Conservation (phyloP, 1,139 yeast genomes). For the Kluyveromyces marxianus region DNA sequence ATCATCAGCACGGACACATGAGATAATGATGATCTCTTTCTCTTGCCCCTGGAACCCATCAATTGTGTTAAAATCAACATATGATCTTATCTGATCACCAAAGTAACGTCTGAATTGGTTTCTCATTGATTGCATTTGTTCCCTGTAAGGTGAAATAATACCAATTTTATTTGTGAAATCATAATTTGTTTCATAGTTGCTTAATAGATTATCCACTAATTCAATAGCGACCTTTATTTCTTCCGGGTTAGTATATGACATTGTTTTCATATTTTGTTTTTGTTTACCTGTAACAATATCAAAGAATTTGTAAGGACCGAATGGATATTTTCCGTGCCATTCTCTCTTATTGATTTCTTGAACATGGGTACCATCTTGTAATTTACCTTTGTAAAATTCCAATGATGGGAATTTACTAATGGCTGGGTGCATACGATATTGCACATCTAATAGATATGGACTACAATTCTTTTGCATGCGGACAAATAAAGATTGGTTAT, state of each 20-base stretch:
- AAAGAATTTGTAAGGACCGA: conserved; percentile 75
- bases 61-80: conserved; percentile 85
- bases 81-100: conserved; percentile 56
- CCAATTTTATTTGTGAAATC: conserved; percentile 73
- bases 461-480: conserved; percentile 73
- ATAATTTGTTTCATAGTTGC: conserved; percentile 39
- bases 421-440: conserved; percentile 95
- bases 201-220: conserved; percentile 50
- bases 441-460: conserved; percentile 75
- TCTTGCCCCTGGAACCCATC: conserved; percentile 99
- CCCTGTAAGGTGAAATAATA: conserved; percentile 89
- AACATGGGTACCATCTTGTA: conserved; percentile 74
- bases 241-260: conserved; percentile 59
- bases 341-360: conserved; percentile 47
- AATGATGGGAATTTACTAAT: conserved; percentile 81
- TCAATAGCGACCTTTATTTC: conserved; percentile 74
- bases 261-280: conserved; percentile 50
- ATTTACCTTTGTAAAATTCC: conserved; percentile 67
- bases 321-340: conserved; percentile 59
- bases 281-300: conserved; percentile 63
- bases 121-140: conserved; percentile 61
- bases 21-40: conserved; percentile 84
- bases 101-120: conserved; percentile 48
- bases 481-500: conserved; percentile 90
- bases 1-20: conserved; percentile 86